Evolutionary conservation across 1,284 basidiomycete genomes (phyloP).

Genomic region (Blastosporella zonata): DNA sequence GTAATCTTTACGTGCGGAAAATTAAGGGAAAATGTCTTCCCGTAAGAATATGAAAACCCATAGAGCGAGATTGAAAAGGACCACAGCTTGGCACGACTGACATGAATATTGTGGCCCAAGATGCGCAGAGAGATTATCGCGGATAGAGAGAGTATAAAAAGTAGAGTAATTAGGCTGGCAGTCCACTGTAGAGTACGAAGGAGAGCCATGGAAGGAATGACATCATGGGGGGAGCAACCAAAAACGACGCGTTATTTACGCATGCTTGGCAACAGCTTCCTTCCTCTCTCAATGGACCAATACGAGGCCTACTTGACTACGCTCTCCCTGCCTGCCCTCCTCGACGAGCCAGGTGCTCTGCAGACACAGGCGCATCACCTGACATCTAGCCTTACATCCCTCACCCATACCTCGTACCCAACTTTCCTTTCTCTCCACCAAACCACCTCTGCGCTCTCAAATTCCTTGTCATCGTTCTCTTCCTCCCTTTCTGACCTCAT

Average conservation of each 20-base stretch:
- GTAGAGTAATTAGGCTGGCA: neutral
- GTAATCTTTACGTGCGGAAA: conserved; percentile 22
- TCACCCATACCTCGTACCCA: conserved; percentile 86
- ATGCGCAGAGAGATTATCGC: neutral
- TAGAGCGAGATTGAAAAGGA: conserved; percentile 15
- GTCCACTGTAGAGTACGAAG: neutral
- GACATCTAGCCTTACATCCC: conserved; percentile 81
- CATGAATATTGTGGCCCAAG: conserved; percentile 2
- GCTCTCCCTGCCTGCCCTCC: conserved; percentile 62
- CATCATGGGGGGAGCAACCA: neutral
- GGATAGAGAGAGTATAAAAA: neutral
- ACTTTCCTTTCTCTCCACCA: conserved; percentile 83
- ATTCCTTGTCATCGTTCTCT: conserved; percentile 62
- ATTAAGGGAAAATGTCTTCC: conserved; percentile 12
- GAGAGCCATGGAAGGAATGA: conserved; percentile 6
- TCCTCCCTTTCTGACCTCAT: conserved; percentile 67
- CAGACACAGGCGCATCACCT: conserved; percentile 80
- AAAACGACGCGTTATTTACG: conserved; percentile 11
- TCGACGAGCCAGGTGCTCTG: conserved; percentile 69
- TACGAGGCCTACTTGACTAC: conserved; percentile 68
- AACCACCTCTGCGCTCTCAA: conserved; percentile 66
- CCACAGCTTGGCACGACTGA: conserved; percentile 2
- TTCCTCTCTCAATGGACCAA: conserved; percentile 9
- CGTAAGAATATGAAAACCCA: conserved; percentile 18
- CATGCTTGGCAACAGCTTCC: conserved; percentile 10